Conservation (phyloP, 352 stramenopile genomes). For the Hyphochytrium catenoides region DNA sequence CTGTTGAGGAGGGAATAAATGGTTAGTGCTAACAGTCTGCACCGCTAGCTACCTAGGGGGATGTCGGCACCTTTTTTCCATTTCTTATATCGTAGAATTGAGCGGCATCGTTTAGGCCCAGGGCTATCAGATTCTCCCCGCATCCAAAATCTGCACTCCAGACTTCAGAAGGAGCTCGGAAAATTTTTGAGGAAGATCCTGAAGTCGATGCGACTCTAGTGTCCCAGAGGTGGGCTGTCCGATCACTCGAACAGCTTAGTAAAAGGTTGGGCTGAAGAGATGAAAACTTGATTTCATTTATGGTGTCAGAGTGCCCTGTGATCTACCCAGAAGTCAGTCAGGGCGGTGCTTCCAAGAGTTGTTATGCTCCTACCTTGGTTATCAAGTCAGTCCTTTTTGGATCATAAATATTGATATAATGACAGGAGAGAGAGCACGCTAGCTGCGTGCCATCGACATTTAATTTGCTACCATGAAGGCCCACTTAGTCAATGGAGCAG, state of each 20-base stretch:
- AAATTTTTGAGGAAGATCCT: slow-evolving; percentile 23
- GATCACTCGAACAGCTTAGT: slow-evolving; percentile 52
- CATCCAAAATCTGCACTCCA: slow-evolving; percentile 49
- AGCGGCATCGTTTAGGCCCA: slow-evolving; percentile 37
- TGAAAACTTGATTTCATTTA: slow-evolving; percentile 54
- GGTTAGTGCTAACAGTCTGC: no score
- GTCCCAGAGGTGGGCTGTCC: slow-evolving; percentile 62
- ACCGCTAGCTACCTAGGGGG: not conserved
- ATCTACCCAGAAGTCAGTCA: slow-evolving; percentile 14
- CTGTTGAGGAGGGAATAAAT: slow-evolving; percentile 8
- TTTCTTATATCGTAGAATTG: slow-evolving; percentile 53
- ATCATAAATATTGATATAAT: not conserved
- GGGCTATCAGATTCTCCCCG: slow-evolving; percentile 39
- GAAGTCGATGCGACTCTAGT: not conserved
- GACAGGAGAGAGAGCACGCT: slow-evolving; percentile 15
- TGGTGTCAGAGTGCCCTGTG: slow-evolving; percentile 36
- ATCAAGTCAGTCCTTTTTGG: not conserved
- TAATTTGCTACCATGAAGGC: slow-evolving; percentile 36
- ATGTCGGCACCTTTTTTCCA: slow-evolving; percentile 12
- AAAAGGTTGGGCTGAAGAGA: slow-evolving; percentile 27
- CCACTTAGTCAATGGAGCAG: slow-evolving; percentile 17
- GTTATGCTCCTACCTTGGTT: not conserved
- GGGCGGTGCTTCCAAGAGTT: not conserved
- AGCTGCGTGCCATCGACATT: slow-evolving; percentile 28
- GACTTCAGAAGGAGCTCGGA: slow-evolving; percentile 32